Base-by-base conservation (phyloP, 1,139 yeast species). In the Hyphopichia khmerensis region DNA sequence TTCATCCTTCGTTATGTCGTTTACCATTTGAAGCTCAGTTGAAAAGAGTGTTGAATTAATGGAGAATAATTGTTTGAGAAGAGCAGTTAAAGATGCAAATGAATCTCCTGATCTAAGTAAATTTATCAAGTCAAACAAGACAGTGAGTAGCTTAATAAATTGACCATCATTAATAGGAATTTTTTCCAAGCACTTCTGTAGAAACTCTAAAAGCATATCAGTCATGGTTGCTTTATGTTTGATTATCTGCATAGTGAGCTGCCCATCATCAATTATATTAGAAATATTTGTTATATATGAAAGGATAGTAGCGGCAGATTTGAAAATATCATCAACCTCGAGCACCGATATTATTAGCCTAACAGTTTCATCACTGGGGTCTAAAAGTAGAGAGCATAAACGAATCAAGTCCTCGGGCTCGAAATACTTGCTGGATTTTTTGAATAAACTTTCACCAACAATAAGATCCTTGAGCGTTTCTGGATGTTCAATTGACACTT, bases 221-320 rank as follows among this genome's bases (percentile, higher is more conserved):
- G 67, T 53, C 3, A 73, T 61, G 2, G 48, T 56, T 4, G 65
- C 52, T 43, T 69, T 70, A 45, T 50, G 60, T 33, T 64, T 57
- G 11, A 68, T 67, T 13, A 70, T 53, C 46, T 69, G 77, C 59
- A 65, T 66, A 2, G 69, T 61, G 40, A 69, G 52, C 15, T 56
- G 61, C 36, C 60, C 62, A 30, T 52, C 59, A 31, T 62, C 68
- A 33, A 61, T 51, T 21, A 68, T 62, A 42, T 61, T 62, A 9
- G 69, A 60, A 11, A 67, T 54, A 40, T 68, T 64, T 8, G 65
- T 57, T 8, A 71, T 57, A 40, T 63, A 60, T 1, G 64, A 56
- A 27, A 72, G 51, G 17, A 72, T 44, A 26, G 50, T 53, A 23
- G 58, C 53, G 3, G 64, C 48, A 1, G 72, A 55, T 16, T 56